Evolutionary conservation across 345 rosid species (phyloP).

Genomic region (Gossypium stocksii): DNA sequence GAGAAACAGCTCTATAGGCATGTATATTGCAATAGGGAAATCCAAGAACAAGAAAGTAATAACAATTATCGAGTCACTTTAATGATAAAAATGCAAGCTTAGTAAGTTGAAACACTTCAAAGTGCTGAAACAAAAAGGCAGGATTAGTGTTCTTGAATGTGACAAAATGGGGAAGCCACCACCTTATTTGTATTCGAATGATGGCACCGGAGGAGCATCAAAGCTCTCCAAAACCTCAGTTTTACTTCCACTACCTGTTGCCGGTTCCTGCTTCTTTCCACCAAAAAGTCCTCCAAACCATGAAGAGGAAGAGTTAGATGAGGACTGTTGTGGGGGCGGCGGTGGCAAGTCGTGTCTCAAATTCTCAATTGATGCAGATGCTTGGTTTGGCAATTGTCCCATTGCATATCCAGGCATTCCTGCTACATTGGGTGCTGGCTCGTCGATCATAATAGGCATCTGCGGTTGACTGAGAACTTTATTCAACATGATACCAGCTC

Average conservation of each 20-base stretch:
- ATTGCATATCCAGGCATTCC: slow-evolving; percentile 34
- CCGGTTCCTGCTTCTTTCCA: slow-evolving; percentile 37
- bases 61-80: neutral
- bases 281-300: slow-evolving; percentile 64
- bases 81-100: neutral
- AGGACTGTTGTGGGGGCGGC: slow-evolving; percentile 12
- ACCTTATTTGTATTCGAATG: slow-evolving; percentile 59
- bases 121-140: neutral
- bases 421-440: slow-evolving; percentile 30
- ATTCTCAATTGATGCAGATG: slow-evolving; percentile 25
- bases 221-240: slow-evolving; percentile 69
- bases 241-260: slow-evolving; percentile 34
- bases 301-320: slow-evolving; percentile 27
- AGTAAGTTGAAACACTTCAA: neutral
- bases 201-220: slow-evolving; percentile 82
- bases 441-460: slow-evolving; percentile 44
- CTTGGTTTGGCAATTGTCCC: slow-evolving; percentile 37
- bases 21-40: neutral
- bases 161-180: neutral
- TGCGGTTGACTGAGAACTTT: slow-evolving; percentile 50
- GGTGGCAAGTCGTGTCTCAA: slow-evolving; percentile 18
- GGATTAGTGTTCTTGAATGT: neutral
- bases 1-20: neutral
- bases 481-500: slow-evolving; percentile 74
- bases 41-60: neutral